Percentiles rank a stretch among this genome's conserved stretches.
Conservation (phyloP, 352 stramenopile genomes). For the Stramenopiles sp. region DNA sequence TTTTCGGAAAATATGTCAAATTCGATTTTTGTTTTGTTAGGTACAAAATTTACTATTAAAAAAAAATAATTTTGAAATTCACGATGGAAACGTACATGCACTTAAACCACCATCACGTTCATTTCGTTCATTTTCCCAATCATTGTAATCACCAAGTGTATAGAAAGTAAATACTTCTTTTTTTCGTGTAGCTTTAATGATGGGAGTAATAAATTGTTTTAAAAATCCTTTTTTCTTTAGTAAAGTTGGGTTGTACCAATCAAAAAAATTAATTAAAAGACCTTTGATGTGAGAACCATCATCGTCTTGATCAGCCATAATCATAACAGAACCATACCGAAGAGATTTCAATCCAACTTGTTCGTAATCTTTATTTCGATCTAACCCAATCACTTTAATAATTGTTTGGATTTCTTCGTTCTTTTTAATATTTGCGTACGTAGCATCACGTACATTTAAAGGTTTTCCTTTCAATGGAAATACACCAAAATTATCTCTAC, state of each 20-base stretch:
- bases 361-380: slow-evolving; percentile 69
- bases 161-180: slow-evolving; percentile 23
- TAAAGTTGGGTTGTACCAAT: slow-evolving; percentile 87
- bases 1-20: slow-evolving; percentile 22
- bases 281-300: slow-evolving; percentile 96
- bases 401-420: slow-evolving; percentile 77
- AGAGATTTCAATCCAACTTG: slow-evolving; percentile 43
- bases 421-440: slow-evolving; percentile 27
- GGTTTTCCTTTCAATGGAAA: slow-evolving; percentile 89
- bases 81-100: too few relatives aligned
- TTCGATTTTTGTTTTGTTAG: slow-evolving; percentile 13
- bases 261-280: slow-evolving; percentile 88
- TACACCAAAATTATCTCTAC: slow-evolving; percentile 84
- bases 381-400: slow-evolving; percentile 83
- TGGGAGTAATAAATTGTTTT: slow-evolving; percentile 94
- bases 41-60: background rate
- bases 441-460: slow-evolving; percentile 45
- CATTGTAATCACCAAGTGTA: too few relatives aligned
- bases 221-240: slow-evolving; percentile 60
- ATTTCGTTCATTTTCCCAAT: too few relatives aligned
- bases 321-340: slow-evolving; percentile 90
- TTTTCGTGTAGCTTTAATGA: slow-evolving; percentile 75
- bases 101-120: too few relatives aligned
- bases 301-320: slow-evolving; percentile 99
- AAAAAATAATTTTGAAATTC: too few relatives aligned